Conservation (phyloP, 768 basidiomycete genomes). For the Kwoniella mangroviensis region DNA sequence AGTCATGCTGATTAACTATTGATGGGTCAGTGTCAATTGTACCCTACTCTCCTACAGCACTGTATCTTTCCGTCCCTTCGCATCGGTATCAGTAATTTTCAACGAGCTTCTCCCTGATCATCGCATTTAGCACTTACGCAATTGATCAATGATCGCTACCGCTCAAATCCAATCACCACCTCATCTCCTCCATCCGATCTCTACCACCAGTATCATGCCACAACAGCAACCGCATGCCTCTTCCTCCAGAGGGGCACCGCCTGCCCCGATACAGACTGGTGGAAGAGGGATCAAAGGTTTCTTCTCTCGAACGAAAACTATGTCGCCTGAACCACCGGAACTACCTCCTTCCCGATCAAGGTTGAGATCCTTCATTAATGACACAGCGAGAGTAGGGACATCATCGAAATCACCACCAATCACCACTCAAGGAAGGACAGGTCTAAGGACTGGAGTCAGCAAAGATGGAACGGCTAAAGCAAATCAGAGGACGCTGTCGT, state of each 20-base stretch:
- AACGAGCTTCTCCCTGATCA: not conserved
- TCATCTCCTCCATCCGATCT: conserved; percentile 18
- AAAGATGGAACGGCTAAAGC: not conserved
- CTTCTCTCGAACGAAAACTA: conserved; percentile 21
- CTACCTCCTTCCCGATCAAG: conserved; percentile 8
- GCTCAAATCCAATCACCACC: conserved; percentile 20
- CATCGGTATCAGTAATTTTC: not conserved
- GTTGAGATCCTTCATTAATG: conserved; percentile 27
- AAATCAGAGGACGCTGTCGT: conserved; percentile 20
- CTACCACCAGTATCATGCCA: conserved; percentile 6
- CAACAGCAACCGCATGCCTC: conserved; percentile 8
- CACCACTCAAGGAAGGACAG: not conserved
- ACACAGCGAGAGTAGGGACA: conserved; percentile 9
- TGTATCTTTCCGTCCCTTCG: not conserved
- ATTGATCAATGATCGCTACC: conserved; percentile 24
- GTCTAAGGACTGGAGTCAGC: not conserved
- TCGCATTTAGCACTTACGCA: not conserved
- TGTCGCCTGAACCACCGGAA: conserved; percentile 31
- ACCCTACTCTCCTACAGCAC: not conserved
- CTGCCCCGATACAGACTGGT: conserved; percentile 1
- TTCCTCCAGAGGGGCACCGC: conserved; percentile 7
- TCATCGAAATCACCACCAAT: not conserved
- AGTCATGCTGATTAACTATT: not conserved
- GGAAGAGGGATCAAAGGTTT: conserved; percentile 34
- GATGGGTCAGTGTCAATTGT: conserved; percentile 7